Evolutionary conservation across 305 asterid genomes (phyloP), one percentile per base, ranked within the genome.

Genomic region (Solanum chacoense): DNA sequence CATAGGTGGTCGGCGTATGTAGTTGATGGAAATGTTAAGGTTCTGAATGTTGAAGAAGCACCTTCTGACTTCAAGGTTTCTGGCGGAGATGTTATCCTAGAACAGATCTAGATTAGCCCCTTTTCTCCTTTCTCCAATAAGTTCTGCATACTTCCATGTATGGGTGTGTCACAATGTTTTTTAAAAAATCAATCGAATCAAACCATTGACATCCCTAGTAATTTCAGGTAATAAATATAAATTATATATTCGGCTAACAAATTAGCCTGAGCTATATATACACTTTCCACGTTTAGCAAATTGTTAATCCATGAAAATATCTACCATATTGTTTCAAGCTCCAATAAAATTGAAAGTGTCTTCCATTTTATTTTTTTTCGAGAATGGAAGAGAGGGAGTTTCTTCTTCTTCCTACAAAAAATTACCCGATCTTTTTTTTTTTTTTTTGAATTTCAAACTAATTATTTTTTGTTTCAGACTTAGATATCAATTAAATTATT

Each of bases 1-100:
- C 42, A 86, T 91, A 97, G 98, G 94, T 96, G 99, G 98, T 97
- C 99, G 2, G 99, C 99, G 10, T 97, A 92, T 78, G 96, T 96
- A 74, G 98, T 90, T 11, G 96, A 97, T 83, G 99, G 99, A 42
- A 94, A 93, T 90, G 91, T 97, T 55, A 94, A 97, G 91, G 98
- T 80, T 90, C 91, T 97, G 37, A 96, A 97, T 67, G 93, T 97
- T 92, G 99, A 96, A 89, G 91, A 93, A 86, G 96, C 94, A 9
- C 98, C 98, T 8, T 94, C 98, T 3, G 98, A 97, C 20, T 91
- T 95, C 88, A 90, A 94, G 93, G 98, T 97, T 90, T 97, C 98
- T n/a, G 98, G 99, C 26, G 98, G 94, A 34, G 97, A 97, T 31
- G 94, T 93, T 87, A 93, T 97, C 83, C 91, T 95, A 85, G 93